Evolutionary conservation across 2,329 filamentous ascomycete genomes (phyloP), one percentile per base, ranked within the genome.

Genomic region (Fusarium algeriense): DNA sequence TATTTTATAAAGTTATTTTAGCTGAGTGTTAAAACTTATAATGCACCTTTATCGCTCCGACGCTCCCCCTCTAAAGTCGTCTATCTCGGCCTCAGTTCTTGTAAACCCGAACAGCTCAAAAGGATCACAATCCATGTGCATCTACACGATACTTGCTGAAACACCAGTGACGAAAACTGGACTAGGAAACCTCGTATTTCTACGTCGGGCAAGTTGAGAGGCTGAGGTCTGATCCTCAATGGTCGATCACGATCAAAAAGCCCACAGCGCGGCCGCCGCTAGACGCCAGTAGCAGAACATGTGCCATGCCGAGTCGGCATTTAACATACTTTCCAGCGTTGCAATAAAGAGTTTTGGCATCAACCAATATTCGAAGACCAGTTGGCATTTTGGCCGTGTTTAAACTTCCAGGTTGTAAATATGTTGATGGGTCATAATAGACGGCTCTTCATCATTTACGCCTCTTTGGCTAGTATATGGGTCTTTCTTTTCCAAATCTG

Each of bases 401-500:
- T 3, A 10, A 4, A 11, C 8, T 30, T 11, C 10, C 3, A 30
- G 0, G 0, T 23, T 2, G 0, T 5, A 30, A 41, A n/a, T 7
- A 66, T 66, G 63, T 4, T 66, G 26, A 15, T 60, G 10, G 28
- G 52, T 15, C 45, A 41, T 11, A 60, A 17, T 2, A 38, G 38
- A 46, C 35, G n/a, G 3, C 4, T 46, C 0, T 6, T 60, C 2
- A 6, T 30, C 5, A 7, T 19, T 0, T 66, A 66, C 9, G 52
- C 45, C 13, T 20, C 37, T 1, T 19, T 70, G 23, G 63, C 54
- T 20, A 19, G 28, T 5, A 4, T 60, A 9, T 77, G 75, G 75
- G 40, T 77, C 1, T n/a, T 67, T 2, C 17, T 75, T 2, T 73
- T 77, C n/a, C 73, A 68, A 20, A 56, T 76, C 15, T 72, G 72